Conservation (phyloP, 441 rosid species). For the Dalechampia spathulata region DNA sequence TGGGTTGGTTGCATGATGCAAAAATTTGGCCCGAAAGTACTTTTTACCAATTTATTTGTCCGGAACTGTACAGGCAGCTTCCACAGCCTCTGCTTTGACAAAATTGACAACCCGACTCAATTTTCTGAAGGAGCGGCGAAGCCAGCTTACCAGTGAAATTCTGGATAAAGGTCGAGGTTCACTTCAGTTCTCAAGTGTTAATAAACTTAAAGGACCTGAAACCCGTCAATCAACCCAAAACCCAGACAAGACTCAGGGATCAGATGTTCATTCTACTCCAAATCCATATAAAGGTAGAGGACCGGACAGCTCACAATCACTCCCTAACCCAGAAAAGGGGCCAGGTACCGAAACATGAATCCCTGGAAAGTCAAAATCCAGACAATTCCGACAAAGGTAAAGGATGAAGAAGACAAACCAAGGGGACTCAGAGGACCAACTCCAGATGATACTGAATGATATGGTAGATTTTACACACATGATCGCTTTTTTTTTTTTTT, state of each 20-base stretch:
- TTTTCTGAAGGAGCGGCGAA: conserved; percentile 79
- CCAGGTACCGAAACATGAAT: conserved; percentile 8
- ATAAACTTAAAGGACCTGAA: conserved; percentile 27
- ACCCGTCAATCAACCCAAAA: conserved; percentile 12
- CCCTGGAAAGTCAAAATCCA: conserved; percentile 14
- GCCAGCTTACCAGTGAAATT: conserved; percentile 60
- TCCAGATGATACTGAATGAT: conserved; percentile 33
- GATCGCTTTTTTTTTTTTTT: background rate
- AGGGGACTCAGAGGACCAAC: conserved; percentile 27
- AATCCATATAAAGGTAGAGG: conserved; percentile 22
- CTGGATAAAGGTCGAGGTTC: conserved; percentile 44
- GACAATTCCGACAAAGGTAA: conserved; percentile 27
- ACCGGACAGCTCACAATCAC: conserved; percentile 23
- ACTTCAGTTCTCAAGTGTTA: conserved; percentile 21
- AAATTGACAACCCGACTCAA: conserved; percentile 70
- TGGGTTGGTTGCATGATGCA: background rate
- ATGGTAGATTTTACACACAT: background rate
- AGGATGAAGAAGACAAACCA: conserved; percentile 34
- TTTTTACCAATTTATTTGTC: background rate
- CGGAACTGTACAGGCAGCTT: conserved; percentile 34
- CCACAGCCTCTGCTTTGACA: conserved; percentile 56
- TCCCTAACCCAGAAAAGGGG: conserved; percentile 15
- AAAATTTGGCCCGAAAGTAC: background rate
- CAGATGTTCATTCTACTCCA: conserved; percentile 16
- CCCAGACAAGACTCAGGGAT: conserved; percentile 14